A percentile compares a stretch with the other conserved stretches of the same genome.
Conservation (phyloP, 257 asterid genomes). For the Capsicum baccatum region DNA sequence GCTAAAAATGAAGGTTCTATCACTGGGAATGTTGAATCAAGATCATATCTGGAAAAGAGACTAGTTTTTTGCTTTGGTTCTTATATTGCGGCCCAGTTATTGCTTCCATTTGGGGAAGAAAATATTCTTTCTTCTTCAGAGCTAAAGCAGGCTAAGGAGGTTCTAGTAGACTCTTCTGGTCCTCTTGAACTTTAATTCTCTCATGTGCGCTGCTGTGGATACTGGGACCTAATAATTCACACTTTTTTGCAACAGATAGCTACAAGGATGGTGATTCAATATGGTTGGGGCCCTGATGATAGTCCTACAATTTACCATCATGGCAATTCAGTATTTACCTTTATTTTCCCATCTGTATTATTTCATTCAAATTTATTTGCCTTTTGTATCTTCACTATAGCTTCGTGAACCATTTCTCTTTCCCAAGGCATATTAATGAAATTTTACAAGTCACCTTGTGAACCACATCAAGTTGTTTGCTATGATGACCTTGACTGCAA, state of each 20-base stretch:
- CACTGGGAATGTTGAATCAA: slow-evolving; percentile 82
- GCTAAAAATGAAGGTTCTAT: slow-evolving; percentile 65
- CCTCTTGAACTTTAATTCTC: slow-evolving; percentile 1
- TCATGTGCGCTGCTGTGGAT: slow-evolving; percentile 27
- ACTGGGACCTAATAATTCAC: slow-evolving; percentile 35
- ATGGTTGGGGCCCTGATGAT: slow-evolving; percentile 97
- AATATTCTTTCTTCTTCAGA: slow-evolving; percentile 81
- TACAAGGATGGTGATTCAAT: slow-evolving; percentile 90
- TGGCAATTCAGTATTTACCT: slow-evolving; percentile 42
- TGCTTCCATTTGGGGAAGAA: slow-evolving; percentile 96
- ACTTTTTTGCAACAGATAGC: slow-evolving; percentile 69
- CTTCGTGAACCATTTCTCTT: slow-evolving; percentile 7
- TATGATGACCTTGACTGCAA: slow-evolving; percentile 18
- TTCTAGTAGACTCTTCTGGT: slow-evolving; percentile 38
- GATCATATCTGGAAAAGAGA: slow-evolving; percentile 87
- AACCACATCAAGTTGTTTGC: slow-evolving; percentile 9
- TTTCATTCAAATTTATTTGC: neutral
- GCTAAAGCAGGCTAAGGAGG: slow-evolving; percentile 93
- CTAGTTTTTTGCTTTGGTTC: slow-evolving; percentile 97
- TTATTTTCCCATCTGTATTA: neutral
- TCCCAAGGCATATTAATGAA: neutral
- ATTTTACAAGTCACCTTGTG: neutral
- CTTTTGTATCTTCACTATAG: slow-evolving; percentile 19
- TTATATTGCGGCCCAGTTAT: slow-evolving; percentile 81
- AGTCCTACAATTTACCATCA: slow-evolving; percentile 85